Base-by-base conservation (phyloP, 495 filamentous ascomycete genomes). In the Cercophora newfieldiana region DNA sequence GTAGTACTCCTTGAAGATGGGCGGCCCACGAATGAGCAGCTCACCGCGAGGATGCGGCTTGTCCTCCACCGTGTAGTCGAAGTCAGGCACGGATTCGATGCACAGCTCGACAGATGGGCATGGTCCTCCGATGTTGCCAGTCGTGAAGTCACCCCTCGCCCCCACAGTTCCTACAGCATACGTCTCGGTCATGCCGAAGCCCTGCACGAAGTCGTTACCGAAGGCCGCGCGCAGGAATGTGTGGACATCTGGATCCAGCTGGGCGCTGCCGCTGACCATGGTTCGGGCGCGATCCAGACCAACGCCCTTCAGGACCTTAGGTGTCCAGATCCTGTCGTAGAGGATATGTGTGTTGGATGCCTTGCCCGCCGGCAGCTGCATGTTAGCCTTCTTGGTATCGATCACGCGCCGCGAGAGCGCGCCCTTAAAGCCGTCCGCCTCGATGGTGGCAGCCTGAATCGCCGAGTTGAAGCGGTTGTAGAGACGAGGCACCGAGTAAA, bases 181-280 rank as follows among this genome's bases (percentile, higher is more conserved):
- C n/a, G 93, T 89, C 78, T 99, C 95, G 4, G 96, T 97, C 68
- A 99, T 82, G 50, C 95, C 95, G 75, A 96, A 99, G 54, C 95
- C 95, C 81, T 98, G 94, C 24, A 87, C 71, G 70, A 99, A 89
- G 72, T 90, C 81, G 73, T 90, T 92, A 37, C 86, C 89, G 62
- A 95, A 90, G 48, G 89, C 88, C 37, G 91, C 86, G 28, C 95
- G 91, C 44, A 99, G 86, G 81, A 97, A 97, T 74, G 90, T 83
- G 66, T 97, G 92, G 16, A 98, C 85, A 14, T 85, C 83, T 1
- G 94, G 93, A 67, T 97, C 93, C 25, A 99, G 83, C 37, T 95
- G 95, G 21, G 95, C 96, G 61, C 91, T 94, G 44, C 96, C 95
- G 44, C 90, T 91, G 30, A 96, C 85, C 90, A 97, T 91, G 61